Base-by-base conservation (phyloP, 805 yeast genomes). In the Candida ulmi region DNA sequence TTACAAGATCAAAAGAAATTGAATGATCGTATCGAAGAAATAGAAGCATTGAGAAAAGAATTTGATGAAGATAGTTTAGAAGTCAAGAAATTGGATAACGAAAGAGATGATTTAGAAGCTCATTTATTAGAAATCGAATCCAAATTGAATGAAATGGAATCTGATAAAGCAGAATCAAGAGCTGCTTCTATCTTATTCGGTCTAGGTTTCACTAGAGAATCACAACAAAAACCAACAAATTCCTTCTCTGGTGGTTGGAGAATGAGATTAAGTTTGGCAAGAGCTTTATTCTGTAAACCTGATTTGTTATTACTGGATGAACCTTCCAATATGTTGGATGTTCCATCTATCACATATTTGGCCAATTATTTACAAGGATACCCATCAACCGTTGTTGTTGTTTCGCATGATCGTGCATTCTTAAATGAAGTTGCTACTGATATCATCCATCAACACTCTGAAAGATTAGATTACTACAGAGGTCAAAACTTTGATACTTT, bases 281-380 rank as follows among this genome's bases (percentile, higher is more conserved):
- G 99, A 66, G 99, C 99, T 0, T 74, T 93, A 60, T 93, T 93
- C 74, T 91, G 97, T 74, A 83, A 88, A 60, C 99, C 99, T 1
- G 99, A 93, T 62, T 71, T 93, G 48, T 71, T 93, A 50, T 69
- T 93, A 58, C 74, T 93, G 48, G 99, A 93, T 77, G 99, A 93
- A 74, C 99, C 99, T 56, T 90, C 98, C 45, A 93, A 93, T 82
- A 93, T 90, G 96, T 85, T 93, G 95, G 99, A 93, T 78, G 96
- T 93, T 62, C 99, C 99, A 23, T 90, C 98, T 39, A 87, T 93
- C 60, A 91, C 97, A 2, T 93, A 80, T 61, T 72, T 93, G 58
- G 91, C 98, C 11, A 79, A 85, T 51, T 93, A 93, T 60, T 68
- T 93, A 51, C 95, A 87, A 58, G 72, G 86, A 8, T 93, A 93